Percentiles rank a stretch among this genome's conserved stretches.
Evolutionary conservation across 352 stramenopile genomes (phyloP).

Genomic region (Phytopythium boreale): DNA sequence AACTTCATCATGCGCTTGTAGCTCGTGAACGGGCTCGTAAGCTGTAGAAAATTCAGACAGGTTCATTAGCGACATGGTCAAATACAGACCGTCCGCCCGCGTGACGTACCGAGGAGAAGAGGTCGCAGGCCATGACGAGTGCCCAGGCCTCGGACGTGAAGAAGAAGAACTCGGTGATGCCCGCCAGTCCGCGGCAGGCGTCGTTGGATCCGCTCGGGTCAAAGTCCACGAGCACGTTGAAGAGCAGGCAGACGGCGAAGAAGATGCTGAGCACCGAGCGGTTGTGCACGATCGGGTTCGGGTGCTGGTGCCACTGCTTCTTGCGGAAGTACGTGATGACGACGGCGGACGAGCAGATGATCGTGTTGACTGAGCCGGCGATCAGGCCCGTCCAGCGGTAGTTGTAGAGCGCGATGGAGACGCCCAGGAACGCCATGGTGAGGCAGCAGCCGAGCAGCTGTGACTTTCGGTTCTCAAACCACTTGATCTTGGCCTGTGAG

Average conservation of each 20-base stretch:
- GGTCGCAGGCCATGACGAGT: conserved; percentile 86
- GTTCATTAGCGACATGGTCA: neutral
- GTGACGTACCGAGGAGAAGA: conserved; percentile 72
- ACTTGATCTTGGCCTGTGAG: conserved; percentile 71
- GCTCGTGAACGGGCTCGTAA: conserved; percentile 87
- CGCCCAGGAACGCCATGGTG: conserved; percentile 81
- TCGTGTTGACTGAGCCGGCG: conserved; percentile 84
- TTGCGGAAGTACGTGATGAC: conserved; percentile 86
- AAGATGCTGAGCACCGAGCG: conserved; percentile 84
- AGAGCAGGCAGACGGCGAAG: conserved; percentile 74
- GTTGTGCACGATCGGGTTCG: conserved; percentile 88
- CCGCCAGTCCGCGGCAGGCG: conserved; percentile 68
- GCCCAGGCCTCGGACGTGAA: conserved; percentile 85
- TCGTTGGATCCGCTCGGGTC: conserved; percentile 49
- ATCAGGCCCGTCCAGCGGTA: conserved; percentile 86
- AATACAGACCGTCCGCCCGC: neutral
- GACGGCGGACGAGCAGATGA: conserved; percentile 83
- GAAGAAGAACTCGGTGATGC: conserved; percentile 89
- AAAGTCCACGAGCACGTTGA: conserved; percentile 84
- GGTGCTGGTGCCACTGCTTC: conserved; percentile 88
- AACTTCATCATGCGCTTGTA: conserved; percentile 90
- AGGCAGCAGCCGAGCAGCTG: conserved; percentile 83
- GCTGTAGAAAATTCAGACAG: conserved; percentile 14
- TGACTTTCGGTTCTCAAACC: conserved; percentile 89
- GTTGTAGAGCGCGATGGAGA: conserved; percentile 88